Base-by-base conservation (phyloP, 1,284 basidiomycete genomes). In the Anthracocystis setariae region DNA sequence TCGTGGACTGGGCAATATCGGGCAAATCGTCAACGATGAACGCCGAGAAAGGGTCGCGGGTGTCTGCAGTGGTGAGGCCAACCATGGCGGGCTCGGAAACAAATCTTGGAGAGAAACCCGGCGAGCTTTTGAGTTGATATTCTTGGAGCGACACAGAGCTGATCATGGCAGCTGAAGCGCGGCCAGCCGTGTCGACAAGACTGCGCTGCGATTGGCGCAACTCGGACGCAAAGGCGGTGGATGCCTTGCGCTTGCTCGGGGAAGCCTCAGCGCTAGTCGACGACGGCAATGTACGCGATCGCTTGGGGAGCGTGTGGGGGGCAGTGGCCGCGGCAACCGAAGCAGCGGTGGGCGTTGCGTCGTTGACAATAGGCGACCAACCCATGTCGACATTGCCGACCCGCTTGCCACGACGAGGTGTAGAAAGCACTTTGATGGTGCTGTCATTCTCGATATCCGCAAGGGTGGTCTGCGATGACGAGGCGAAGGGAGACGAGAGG, bases 361-460 rank as follows among this genome's bases (percentile, higher is more conserved):
- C 64, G 32, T 45, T 49, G 9, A 24, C 45, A 7, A 72, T 29
- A 37, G 69, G 69, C 13, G 64, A 67, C 71, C 71, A 74, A n/a
- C 71, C 71, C 71, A 74, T 70, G 54, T 74, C 21, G 38, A 74
- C 71, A 23, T 70, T 61, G 33, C 67, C 71, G 17, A 74, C 58
- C 24, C 71, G 48, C 53, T 68, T 71, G 39, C 71, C 71, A 20
- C 71, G 58, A 4, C 71, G 56, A 37, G 71, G 71, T 1, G 71
- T 70, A 2, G 62, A 62, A n/a, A 71, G 68, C 43, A 71, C 57
- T 27, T 66, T 66, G 53, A 38, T 40, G 32, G 49, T 29, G 29
- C 29, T 45, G 12, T 68, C 21, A 23, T 49, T 56, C 9, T 65
- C 67, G 49, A 64, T 52, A 40, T 70, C 61, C 21, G 67, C 67